phyloP scores from a whole-genome alignment of 1,139 yeast species.

The Saccharomycopsis hybrid region DNA sequence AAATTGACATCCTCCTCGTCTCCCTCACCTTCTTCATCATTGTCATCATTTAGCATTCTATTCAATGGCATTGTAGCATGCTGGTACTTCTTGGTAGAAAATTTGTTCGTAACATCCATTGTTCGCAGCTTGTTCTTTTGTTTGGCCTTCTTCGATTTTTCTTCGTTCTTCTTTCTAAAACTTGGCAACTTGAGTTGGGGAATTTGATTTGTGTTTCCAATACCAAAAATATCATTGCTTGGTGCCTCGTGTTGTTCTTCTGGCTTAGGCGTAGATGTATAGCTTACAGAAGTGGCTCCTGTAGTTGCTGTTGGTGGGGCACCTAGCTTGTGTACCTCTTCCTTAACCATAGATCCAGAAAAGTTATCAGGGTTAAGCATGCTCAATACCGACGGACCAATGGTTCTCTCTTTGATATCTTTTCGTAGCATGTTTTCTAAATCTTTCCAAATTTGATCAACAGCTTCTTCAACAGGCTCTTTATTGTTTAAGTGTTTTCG shows the following conservation, averaged over 20 bases:
- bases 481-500: conserved; percentile 11
- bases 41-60: conserved; percentile 31
- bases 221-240: conserved; percentile 22
- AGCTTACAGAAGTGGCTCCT: background rate
- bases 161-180: conserved; percentile 39
- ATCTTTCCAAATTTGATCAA: conserved; percentile 53
- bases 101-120: conserved; percentile 25
- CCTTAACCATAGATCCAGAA: conserved; percentile 30
- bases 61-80: conserved; percentile 48
- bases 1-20: conserved; percentile 21
- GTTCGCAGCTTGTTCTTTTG: no score
- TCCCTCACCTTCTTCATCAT: conserved; percentile 29
- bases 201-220: conserved; percentile 1
- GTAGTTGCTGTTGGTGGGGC: no score
- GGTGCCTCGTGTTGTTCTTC: conserved; percentile 6
- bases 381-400: conserved; percentile 66
- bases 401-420: conserved; percentile 68
- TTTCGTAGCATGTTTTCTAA: conserved; percentile 56
- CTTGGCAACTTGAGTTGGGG: conserved; percentile 37
- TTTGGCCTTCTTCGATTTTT: conserved; percentile 21
- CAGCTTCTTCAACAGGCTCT: conserved; percentile 48
- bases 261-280: background rate
- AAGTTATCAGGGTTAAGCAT: conserved; percentile 54
- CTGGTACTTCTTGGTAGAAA: conserved; percentile 17
- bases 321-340: background rate